Percentiles rank a stretch among this genome's conserved stretches.
phyloP scores from a whole-genome alignment of 2,329 filamentous ascomycete species.

The Phaeomoniella chlamydospora region DNA sequence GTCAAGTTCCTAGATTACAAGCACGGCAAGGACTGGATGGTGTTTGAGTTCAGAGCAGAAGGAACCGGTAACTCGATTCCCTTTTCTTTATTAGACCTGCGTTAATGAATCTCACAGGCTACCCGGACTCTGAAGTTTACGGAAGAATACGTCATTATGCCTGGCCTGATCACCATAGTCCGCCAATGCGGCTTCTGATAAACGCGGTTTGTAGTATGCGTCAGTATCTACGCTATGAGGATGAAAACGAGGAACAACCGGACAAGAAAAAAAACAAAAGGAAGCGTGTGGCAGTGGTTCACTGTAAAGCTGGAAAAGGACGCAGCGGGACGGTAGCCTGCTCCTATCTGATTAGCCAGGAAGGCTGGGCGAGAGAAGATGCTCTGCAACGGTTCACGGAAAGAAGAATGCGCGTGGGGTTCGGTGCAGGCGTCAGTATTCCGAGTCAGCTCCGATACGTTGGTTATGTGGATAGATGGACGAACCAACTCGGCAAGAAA shows the following conservation, averaged over 20 bases:
- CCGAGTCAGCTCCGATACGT: slow-evolving; percentile 84
- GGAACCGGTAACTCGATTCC: too few species aligned
- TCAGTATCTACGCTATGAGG: slow-evolving; percentile 58
- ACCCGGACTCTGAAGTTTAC: slow-evolving; percentile 82
- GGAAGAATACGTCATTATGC: slow-evolving; percentile 78
- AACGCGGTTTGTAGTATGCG: slow-evolving; percentile 85
- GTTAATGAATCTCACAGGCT: too few species aligned
- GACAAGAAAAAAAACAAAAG: slow-evolving; percentile 16
- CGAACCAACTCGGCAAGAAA: slow-evolving; percentile 51
- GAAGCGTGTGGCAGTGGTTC: slow-evolving; percentile 68
- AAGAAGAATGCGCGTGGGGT: slow-evolving; percentile 74
- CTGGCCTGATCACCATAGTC: slow-evolving; percentile 94
- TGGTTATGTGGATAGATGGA: slow-evolving; percentile 78
- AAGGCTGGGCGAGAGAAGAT: slow-evolving; percentile 52
- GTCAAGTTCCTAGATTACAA: slow-evolving; percentile 77
- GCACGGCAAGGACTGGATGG: slow-evolving; percentile 74
- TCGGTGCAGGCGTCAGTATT: slow-evolving; percentile 82
- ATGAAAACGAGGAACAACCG: slow-evolving; percentile 20
- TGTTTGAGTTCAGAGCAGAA: slow-evolving; percentile 96
- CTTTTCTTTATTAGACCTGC: too few species aligned
- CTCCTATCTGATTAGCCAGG: slow-evolving; percentile 80
- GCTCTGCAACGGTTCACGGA: slow-evolving; percentile 60
- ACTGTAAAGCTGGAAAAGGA: slow-evolving; percentile 96
- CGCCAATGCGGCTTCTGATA: slow-evolving; percentile 78
- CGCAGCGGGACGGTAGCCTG: slow-evolving; percentile 78